Conservation (phyloP, 2,329 filamentous ascomycete species). For the Shiraia bambusicola region DNA sequence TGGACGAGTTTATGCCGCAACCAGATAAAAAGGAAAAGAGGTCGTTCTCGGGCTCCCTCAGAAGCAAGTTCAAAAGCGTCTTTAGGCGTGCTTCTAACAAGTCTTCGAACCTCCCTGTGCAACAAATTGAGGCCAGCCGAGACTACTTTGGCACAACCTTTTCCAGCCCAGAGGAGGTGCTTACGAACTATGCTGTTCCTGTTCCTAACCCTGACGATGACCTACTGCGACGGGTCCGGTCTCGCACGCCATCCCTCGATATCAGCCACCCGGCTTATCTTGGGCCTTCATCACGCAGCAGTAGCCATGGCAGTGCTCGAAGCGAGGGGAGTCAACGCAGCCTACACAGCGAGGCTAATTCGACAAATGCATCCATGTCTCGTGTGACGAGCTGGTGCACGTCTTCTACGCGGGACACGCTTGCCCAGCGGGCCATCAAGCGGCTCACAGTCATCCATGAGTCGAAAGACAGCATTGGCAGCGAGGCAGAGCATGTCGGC, state of each 20-base stretch:
- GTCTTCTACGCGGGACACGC: conserved; percentile 60
- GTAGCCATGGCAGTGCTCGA: conserved; percentile 25
- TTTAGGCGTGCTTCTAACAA: conserved; percentile 50
- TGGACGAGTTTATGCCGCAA: conserved; percentile 25
- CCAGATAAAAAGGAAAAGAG: conserved; percentile 58
- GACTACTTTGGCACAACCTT: conserved; percentile 38
- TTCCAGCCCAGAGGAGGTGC: conserved; percentile 12
- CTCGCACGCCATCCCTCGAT: conserved; percentile 30
- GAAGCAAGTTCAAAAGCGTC: conserved; percentile 60
- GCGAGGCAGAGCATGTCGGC: conserved; percentile 20
- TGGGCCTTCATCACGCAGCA: conserved; percentile 23
- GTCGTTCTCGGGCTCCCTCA: conserved; percentile 64
- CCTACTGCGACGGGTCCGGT: conserved; percentile 47
- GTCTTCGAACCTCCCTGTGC: conserved; percentile 48
- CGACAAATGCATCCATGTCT: conserved; percentile 54
- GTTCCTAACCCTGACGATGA: conserved; percentile 45
- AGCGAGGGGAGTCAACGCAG: conserved; percentile 29
- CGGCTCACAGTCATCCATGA: conserved; percentile 67
- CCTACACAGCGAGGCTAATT: conserved; percentile 43
- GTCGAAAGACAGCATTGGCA: conserved; percentile 42
- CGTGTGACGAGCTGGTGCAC: conserved; percentile 72
- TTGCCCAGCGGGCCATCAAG: conserved; percentile 55
- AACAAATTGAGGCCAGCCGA: conserved; percentile 55
- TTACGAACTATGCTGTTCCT: conserved; percentile 39
- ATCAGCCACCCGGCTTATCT: conserved; percentile 7